Percentiles rank a stretch among this genome's conserved stretches.
phyloP scores from a whole-genome alignment of 2,329 filamentous ascomycete genomes.

The Phialocephala sp. region DNA sequence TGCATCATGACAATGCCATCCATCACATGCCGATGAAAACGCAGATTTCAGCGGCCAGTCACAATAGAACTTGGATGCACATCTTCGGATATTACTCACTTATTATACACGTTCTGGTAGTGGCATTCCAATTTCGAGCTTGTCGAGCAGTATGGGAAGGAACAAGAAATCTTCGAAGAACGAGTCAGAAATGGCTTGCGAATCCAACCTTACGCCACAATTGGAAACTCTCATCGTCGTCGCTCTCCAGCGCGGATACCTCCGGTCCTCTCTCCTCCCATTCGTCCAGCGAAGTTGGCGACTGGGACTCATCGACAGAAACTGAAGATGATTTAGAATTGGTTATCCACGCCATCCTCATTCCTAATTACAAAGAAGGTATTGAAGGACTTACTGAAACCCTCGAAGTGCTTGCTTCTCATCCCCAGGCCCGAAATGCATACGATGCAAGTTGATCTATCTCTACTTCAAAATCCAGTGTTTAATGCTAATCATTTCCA shows the following conservation, averaged over 20 bases:
- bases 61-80: neutral
- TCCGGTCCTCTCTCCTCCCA: neutral
- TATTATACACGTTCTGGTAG: slow-evolving; percentile 67
- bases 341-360: slow-evolving; percentile 64
- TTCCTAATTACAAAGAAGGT: slow-evolving; percentile 79
- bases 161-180: slow-evolving; percentile 50
- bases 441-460: slow-evolving; percentile 67
- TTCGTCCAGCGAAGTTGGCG: slow-evolving; percentile 13
- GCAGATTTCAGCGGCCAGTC: neutral
- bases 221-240: neutral
- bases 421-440: slow-evolving; percentile 64
- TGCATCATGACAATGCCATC: neutral
- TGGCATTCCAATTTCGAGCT: slow-evolving; percentile 65
- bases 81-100: slow-evolving; percentile 68
- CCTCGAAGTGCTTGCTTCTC: slow-evolving; percentile 71
- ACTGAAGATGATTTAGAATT: slow-evolving; percentile 4
- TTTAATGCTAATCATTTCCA: slow-evolving; percentile 41
- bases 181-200: neutral
- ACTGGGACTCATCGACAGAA: slow-evolving; percentile 7
- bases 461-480: neutral
- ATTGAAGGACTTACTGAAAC: slow-evolving; percentile 71
- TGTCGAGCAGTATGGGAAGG: slow-evolving; percentile 66
- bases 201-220: neutral
- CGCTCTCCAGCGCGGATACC: slow-evolving; percentile 2
- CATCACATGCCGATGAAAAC: neutral